Evolutionary conservation across 164 flowering plant genomes (phyloP), one percentile per base, ranked within the genome.

Genomic region (Saururus chinensis): DNA sequence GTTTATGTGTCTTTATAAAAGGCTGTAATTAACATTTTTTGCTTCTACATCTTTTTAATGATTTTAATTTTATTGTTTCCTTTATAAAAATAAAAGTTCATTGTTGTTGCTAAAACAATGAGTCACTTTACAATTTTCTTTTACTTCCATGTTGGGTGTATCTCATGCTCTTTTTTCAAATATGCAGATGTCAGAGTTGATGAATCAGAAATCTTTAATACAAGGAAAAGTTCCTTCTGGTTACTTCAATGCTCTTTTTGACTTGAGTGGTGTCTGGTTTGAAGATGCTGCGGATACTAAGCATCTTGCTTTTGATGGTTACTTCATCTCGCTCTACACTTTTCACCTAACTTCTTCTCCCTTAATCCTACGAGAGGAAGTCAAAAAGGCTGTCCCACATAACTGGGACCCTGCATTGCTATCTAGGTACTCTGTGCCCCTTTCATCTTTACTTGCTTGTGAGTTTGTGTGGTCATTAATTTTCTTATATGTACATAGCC

Each of bases 151-250:
- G 37, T 30, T 30, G 37, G 6, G 4, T 57, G 51, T 55, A 19
- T 40, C 13, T 21, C 23, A 21, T 68, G 24, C 58, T 26, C 11
- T 51, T 23, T 70, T 59, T 60, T 24, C 58, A 55, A 45, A 14
- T 69, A 48, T 51, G 75, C 83, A 88, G 97, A 90, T 90, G 95
- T 87, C 97, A 19, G 95, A 90, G 80, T 75, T 88, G 52, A 80
- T 90, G 51, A 90, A 90, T 75, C 97, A 88, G 77, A 88, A 84
- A 68, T 82, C 86, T 63, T 80, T 82, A 13, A 65, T 88, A 19
- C 97, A 82, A 73, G 97, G 97, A 62, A 90, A 90, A 75, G 76
- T 88, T 57, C 97, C 97, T 56, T 88, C 95, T 14, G 95, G 97
- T 35, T 88, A 86, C 71, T 76, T 87, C 57, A 90, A 88, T 74